Percentiles rank a stretch among this genome's conserved stretches.
phyloP scores from a whole-genome alignment of 495 filamentous ascomycete species.

The Podospora pseudopauciseta region DNA sequence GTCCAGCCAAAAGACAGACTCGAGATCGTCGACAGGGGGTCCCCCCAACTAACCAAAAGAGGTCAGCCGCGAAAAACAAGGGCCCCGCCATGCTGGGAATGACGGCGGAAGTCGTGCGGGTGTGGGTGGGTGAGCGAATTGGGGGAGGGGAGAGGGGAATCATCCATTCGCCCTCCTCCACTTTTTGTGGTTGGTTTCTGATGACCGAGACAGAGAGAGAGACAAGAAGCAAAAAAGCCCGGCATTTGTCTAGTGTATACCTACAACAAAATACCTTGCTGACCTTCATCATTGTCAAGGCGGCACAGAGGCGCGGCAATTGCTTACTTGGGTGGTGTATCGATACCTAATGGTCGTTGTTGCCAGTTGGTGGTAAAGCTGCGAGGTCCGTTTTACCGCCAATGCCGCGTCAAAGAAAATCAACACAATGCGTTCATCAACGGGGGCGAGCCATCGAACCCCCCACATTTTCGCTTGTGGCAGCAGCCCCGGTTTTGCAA shows the following conservation, averaged over 20 bases:
- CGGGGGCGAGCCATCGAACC: background rate
- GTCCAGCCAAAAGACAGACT: background rate
- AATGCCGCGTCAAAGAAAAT: background rate
- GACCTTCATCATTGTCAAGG: background rate
- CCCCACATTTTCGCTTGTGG: background rate
- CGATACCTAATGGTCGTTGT: background rate
- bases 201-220: background rate
- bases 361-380: background rate
- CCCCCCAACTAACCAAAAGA: background rate
- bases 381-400: background rate
- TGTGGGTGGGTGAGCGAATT: background rate
- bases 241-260: background rate
- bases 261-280: background rate
- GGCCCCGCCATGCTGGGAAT: slow-evolving; percentile 1
- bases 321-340: background rate
- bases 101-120: background rate
- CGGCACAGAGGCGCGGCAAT: background rate
- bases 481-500: background rate
- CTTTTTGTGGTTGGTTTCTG: background rate
- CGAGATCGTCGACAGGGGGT: background rate
- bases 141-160: background rate
- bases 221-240: background rate
- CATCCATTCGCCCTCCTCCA: background rate
- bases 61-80: background rate
- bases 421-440: background rate